Conservation (phyloP, 352 stramenopile species). For the Pythium sukuiense region DNA sequence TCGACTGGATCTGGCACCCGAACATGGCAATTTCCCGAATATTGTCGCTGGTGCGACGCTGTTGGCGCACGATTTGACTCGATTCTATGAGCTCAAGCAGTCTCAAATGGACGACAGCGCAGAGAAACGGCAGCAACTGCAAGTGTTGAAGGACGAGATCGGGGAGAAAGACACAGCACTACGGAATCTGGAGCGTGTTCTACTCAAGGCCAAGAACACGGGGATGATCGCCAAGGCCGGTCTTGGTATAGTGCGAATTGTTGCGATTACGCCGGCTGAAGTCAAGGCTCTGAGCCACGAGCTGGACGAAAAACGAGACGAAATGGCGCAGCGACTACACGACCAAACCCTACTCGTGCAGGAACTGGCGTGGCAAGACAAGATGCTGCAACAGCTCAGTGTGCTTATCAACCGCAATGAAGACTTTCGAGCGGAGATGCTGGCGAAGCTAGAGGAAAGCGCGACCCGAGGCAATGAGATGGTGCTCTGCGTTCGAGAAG, state of each 20-base stretch:
- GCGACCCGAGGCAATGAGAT: slow-evolving; percentile 56
- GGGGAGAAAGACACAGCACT: slow-evolving; percentile 41
- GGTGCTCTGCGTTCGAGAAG: slow-evolving; percentile 54
- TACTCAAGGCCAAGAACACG: slow-evolving; percentile 58
- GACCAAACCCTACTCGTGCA: slow-evolving; percentile 38
- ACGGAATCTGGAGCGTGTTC: slow-evolving; percentile 63
- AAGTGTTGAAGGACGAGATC: slow-evolving; percentile 28
- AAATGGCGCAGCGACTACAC: slow-evolving; percentile 41
- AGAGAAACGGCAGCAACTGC: slow-evolving; percentile 37
- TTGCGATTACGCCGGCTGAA: slow-evolving; percentile 49
- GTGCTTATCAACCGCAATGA: slow-evolving; percentile 74
- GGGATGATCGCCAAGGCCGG: slow-evolving; percentile 75
- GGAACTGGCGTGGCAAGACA: slow-evolving; percentile 61
- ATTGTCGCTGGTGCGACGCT: slow-evolving; percentile 34
- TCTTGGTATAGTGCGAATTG: slow-evolving; percentile 66
- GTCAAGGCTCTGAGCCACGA: slow-evolving; percentile 42
- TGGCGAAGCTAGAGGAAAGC: slow-evolving; percentile 37
- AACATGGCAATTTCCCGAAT: slow-evolving; percentile 40
- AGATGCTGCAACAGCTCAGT: slow-evolving; percentile 61
- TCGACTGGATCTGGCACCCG: slow-evolving; percentile 39
- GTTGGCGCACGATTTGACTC: slow-evolving; percentile 50
- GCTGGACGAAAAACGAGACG: slow-evolving; percentile 46
- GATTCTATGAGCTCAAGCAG: slow-evolving; percentile 62
- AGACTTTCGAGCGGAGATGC: slow-evolving; percentile 47
- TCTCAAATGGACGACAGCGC: slow-evolving; percentile 48